A percentile compares a stretch with the other conserved stretches of the same genome.
Evolutionary conservation across 2,329 filamentous ascomycete species (phyloP).

Genomic region (Aspergillus fijiensis): DNA sequence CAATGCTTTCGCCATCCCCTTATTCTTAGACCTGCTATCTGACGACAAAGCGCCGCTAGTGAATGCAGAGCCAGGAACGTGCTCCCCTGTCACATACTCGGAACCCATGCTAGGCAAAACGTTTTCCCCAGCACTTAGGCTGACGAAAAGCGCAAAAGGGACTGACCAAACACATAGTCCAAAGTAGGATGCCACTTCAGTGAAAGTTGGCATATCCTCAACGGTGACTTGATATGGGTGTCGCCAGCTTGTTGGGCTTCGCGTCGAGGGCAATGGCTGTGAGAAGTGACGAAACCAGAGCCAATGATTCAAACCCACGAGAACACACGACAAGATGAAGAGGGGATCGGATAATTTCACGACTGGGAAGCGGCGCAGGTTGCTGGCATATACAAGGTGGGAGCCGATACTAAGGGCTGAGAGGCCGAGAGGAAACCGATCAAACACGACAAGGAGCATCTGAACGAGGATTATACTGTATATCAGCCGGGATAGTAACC

Average conservation of each 20-base stretch:
- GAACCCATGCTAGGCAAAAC: conserved; percentile 89
- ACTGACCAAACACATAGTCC: conserved; percentile 96
- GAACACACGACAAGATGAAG: conserved; percentile 77
- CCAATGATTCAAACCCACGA: conserved; percentile 89
- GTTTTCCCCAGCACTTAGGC: conserved; percentile 89
- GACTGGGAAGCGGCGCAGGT: conserved; percentile 72
- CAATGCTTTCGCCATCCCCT: conserved; percentile 63
- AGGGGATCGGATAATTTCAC: conserved; percentile 86
- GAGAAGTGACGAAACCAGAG: conserved; percentile 96
- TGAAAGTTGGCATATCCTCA: conserved; percentile 70
- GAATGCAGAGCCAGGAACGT: conserved; percentile 24
- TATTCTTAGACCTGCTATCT: conserved; percentile 50
- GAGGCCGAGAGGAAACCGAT: conserved; percentile 78
- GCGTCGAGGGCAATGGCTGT: conserved; percentile 51
- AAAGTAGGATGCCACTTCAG: conserved; percentile 93
- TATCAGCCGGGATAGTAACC: conserved; percentile 79
- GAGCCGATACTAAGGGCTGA: conserved; percentile 74
- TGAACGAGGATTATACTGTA: conserved; percentile 77
- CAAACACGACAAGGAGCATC: conserved; percentile 70
- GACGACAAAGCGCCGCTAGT: conserved; percentile 25
- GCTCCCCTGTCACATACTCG: conserved; percentile 63
- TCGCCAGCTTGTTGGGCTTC: conserved; percentile 33
- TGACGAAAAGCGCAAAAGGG: conserved; percentile 92
- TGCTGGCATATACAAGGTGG: conserved; percentile 83
- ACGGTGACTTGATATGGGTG: conserved; percentile 45